Percentiles rank a stretch among this genome's conserved stretches.
phyloP scores from a whole-genome alignment of 306 rosid genomes.

The Casuarina equisetifolia region DNA sequence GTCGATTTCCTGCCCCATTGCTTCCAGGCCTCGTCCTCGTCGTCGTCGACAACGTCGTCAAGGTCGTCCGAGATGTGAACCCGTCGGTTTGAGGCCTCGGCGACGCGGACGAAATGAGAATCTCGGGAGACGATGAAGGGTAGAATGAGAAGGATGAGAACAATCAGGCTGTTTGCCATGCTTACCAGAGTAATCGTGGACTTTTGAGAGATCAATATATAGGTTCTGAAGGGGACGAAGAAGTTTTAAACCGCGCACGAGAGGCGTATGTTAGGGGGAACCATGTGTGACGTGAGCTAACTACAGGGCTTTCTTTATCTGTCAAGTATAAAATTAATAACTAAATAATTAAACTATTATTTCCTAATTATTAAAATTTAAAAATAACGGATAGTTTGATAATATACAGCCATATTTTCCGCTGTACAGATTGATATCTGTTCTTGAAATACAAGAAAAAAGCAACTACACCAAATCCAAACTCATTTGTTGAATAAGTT shows the following conservation, averaged over 20 bases:
- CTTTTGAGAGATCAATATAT: neutral
- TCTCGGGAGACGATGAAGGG: slow-evolving; percentile 23
- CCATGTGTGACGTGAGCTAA: neutral
- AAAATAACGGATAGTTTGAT: no score
- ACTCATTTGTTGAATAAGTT: no score
- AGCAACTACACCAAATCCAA: no score
- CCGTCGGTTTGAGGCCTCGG: slow-evolving; percentile 53
- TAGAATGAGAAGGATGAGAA: slow-evolving; percentile 29
- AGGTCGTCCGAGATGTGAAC: slow-evolving; percentile 81
- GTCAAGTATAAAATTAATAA: no score
- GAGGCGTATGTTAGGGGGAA: neutral
- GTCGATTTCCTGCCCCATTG: slow-evolving; percentile 78
- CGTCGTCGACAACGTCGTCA: slow-evolving; percentile 82
- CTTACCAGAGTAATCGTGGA: slow-evolving; percentile 14
- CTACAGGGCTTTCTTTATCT: neutral
- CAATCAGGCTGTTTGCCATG: slow-evolving; percentile 14
- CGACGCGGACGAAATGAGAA: slow-evolving; percentile 34
- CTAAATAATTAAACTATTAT: no score
- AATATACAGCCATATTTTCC: no score
- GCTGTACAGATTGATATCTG: no score
- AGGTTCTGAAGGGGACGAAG: slow-evolving; percentile 1
- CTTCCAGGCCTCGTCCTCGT: slow-evolving; percentile 86
- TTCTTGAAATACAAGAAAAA: no score
- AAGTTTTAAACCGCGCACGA: neutral
- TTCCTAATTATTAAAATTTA: no score